phyloP scores from a whole-genome alignment of 495 filamentous ascomycete genomes.

The Usnea hakonensis region DNA sequence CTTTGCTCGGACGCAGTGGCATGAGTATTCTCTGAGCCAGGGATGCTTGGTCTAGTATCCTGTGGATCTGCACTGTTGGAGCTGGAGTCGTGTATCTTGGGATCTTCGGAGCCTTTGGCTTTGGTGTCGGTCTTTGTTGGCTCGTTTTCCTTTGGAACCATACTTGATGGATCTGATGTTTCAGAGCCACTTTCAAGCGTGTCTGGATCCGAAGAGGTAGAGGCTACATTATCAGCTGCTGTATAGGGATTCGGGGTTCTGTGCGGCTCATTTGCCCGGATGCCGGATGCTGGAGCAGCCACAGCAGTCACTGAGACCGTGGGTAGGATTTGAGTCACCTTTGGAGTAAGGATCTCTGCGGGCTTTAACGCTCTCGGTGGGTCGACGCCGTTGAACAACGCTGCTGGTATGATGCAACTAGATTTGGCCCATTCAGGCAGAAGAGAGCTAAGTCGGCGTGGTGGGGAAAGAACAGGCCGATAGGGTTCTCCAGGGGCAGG shows the following conservation, averaged over 20 bases:
- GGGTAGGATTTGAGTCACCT: neutral
- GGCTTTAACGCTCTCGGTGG: conserved; percentile 3
- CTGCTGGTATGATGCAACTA: neutral
- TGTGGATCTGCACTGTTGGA: neutral
- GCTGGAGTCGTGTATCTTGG: neutral
- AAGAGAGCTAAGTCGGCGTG: neutral
- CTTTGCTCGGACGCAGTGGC: neutral
- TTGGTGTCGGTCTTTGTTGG: neutral
- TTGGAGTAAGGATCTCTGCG: neutral
- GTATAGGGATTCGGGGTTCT: neutral
- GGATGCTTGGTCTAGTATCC: neutral
- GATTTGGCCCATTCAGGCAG: neutral
- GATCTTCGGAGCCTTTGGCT: neutral
- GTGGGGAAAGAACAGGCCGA: conserved; percentile 6
- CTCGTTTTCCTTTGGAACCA: neutral
- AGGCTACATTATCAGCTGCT: neutral
- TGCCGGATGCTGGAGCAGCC: neutral
- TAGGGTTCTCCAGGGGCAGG: conserved; percentile 8
- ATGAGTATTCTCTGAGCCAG: neutral
- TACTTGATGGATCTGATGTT: neutral
- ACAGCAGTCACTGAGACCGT: neutral
- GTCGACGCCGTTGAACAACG: conserved; percentile 7
- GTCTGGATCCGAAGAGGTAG: neutral
- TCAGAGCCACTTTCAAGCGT: neutral
- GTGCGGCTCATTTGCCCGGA: neutral